Evolutionary conservation across 2,329 filamentous ascomycete genomes (phyloP).

Genomic region (Colletotrichum phormii): DNA sequence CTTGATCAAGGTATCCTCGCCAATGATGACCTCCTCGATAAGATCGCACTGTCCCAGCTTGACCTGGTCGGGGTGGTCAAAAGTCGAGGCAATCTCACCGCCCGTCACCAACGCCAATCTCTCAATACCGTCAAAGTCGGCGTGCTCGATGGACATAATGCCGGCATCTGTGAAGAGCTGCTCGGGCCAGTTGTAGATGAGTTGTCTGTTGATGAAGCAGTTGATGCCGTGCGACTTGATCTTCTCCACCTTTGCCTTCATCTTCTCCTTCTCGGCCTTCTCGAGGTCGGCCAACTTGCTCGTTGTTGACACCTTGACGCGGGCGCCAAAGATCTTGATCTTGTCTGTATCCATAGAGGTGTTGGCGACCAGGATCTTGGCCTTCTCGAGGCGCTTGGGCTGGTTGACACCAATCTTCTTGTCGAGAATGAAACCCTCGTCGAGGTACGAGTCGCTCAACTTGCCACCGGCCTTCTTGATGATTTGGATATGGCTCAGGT

Average conservation of each 20-base stretch:
- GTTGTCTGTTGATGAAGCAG: conserved; percentile 99
- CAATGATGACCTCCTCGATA: conserved; percentile 98
- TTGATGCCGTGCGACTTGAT: conserved; percentile 99
- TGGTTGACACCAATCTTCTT: conserved; percentile 99
- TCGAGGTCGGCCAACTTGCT: conserved; percentile 98
- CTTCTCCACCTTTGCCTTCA: conserved; percentile 98
- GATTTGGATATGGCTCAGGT: conserved; percentile 97
- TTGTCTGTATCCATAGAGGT: conserved; percentile 99
- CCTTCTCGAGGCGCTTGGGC: conserved; percentile 96
- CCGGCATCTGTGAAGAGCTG: conserved; percentile 98
- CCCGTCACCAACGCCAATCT: conserved; percentile 93
- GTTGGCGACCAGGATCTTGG: conserved; percentile 97
- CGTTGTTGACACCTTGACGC: conserved; percentile 95
- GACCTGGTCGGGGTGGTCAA: conserved; percentile 97
- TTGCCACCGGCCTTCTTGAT: conserved; percentile 99
- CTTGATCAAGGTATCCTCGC: conserved; percentile 96
- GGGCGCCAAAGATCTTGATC: conserved; percentile 98
- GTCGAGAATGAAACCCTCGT: conserved; percentile 98
- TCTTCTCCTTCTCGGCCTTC: conserved; percentile 98
- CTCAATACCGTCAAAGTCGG: conserved; percentile 98
- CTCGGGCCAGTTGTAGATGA: conserved; percentile 99
- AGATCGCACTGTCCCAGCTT: conserved; percentile 95
- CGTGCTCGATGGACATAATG: conserved; percentile 98
- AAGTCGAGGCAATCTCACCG: conserved; percentile 96
- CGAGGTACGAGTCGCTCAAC: conserved; percentile 95